Evolutionary conservation across 2,329 filamentous ascomycete genomes (phyloP), one percentile per base, ranked within the genome.

Genomic region (Paramyrothecium roridum): DNA sequence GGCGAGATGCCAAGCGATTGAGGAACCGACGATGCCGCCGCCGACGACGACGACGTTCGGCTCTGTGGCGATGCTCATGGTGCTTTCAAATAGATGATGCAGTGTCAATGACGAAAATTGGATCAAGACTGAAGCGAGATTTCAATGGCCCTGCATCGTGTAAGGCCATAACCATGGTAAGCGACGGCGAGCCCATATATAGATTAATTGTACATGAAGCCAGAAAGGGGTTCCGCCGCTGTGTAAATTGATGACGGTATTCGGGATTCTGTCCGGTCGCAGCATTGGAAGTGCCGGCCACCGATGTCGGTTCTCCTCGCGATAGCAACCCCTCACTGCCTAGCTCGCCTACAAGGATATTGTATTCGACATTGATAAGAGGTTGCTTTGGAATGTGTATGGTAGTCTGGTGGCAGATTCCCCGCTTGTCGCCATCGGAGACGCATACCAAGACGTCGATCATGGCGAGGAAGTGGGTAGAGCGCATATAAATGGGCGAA

Each of bases 1-100:
- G 3, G 62, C 56, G 6, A 70, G 59, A 54, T 70, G 68, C 63
- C 65, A 69, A 12, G 67, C 67, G 50, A 70, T 63, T 6, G 67
- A 70, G 19, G 66, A 61, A 45, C 67, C 68, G 56, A 69, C 54
- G 46, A 70, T 63, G 22, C 65, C 64, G 53, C 60, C 63, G 34
- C 65, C 65, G 23, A 67, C 56, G 6, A 67, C 64, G 50, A 63
- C 54, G 46, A 66, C 56, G 52, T 59, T 34, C 3, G 30, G 33
- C 26, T 40, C 33, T 40, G 49, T 30, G 19, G 3, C 30, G 3
- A 51, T 13, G 37, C 49, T 37, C 26, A 51, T 51, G 19, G 13
- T 51, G 3, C 33, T 51, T 51, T 19, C 37, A 43, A 43, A 8
- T 19, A 13, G 37, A 43, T 6, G 4, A 6, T 43, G 13, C 7